These are phyloP conservation scores for Spergularia azorica DNA, from an alignment of 179 eudicot genomes.

Conservation along the genomic window DNA sequence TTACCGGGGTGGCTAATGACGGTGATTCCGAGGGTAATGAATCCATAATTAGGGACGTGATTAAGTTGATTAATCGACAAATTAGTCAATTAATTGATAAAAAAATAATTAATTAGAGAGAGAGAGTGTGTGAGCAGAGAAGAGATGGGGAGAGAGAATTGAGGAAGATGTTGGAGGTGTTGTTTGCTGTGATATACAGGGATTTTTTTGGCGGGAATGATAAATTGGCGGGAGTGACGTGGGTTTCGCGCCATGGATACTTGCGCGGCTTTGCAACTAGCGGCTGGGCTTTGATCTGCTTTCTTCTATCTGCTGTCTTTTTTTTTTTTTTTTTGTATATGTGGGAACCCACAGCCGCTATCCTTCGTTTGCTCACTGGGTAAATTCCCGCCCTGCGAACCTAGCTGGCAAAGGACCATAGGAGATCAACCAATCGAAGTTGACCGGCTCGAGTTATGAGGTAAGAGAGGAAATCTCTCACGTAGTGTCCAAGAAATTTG, in stretches of 20 bases:
- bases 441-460: too few species aligned
- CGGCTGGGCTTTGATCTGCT: too few species aligned
- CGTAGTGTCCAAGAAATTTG: too few species aligned
- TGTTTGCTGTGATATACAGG: not conserved
- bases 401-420: too few species aligned
- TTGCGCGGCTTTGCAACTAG: not conserved
- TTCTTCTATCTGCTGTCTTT: too few species aligned
- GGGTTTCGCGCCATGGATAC: not conserved
- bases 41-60: not conserved
- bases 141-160: not conserved
- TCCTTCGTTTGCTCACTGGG: too few species aligned
- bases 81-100: too few species aligned
- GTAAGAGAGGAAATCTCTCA: too few species aligned
- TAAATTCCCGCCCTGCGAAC: too few species aligned
- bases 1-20: constrained; percentile 23
- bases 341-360: too few species aligned
- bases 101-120: not conserved
- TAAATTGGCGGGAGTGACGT: constrained; percentile 22
- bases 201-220: constrained; percentile 52
- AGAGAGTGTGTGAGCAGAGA: not conserved
- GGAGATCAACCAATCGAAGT: too few species aligned
- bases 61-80: not conserved
- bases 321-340: too few species aligned
- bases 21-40: not conserved
- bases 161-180: not conserved